These are phyloP conservation scores for Rosa hybrid DNA, from an alignment of 331 rosid genomes.

Conservation along the genomic window DNA sequence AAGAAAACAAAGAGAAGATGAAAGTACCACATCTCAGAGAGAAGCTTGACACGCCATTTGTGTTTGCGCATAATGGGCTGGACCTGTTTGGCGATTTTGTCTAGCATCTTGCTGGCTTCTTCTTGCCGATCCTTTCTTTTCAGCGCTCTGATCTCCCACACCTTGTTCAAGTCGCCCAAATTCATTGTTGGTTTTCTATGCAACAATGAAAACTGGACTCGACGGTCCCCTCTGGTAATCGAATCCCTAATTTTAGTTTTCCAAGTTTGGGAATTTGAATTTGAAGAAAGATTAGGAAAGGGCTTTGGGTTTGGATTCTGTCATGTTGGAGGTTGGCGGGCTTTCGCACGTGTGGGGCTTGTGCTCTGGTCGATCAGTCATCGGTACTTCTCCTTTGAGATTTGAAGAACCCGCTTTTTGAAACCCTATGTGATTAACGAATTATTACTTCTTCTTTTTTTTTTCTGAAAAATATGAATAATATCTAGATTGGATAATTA, in stretches of 20 bases:
- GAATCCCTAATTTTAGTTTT: neutral
- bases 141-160: conserved; percentile 86
- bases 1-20: neutral
- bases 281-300: neutral
- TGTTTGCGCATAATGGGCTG: conserved; percentile 90
- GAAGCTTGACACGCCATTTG: conserved; percentile 91
- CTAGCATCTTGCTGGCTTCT: conserved; percentile 73
- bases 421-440: too few relatives aligned
- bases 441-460: too few relatives aligned
- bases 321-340: neutral
- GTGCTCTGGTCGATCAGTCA: too few relatives aligned
- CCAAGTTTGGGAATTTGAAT: neutral
- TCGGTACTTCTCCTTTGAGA: too few relatives aligned
- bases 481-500: too few relatives aligned
- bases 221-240: too few relatives aligned
- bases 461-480: too few relatives aligned
- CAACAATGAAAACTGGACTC: too few relatives aligned
- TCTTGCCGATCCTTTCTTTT: conserved; percentile 63
- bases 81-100: conserved; percentile 85
- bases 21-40: conserved; percentile 80
- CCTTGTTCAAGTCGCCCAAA: conserved; percentile 66
- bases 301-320: neutral
- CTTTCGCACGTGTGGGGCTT: conserved; percentile 9
- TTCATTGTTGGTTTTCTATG: conserved; percentile 41
- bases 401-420: too few relatives aligned